phyloP scores from a whole-genome alignment of 164 flowering plant genomes.

The Chloranthus sessilifolius region DNA sequence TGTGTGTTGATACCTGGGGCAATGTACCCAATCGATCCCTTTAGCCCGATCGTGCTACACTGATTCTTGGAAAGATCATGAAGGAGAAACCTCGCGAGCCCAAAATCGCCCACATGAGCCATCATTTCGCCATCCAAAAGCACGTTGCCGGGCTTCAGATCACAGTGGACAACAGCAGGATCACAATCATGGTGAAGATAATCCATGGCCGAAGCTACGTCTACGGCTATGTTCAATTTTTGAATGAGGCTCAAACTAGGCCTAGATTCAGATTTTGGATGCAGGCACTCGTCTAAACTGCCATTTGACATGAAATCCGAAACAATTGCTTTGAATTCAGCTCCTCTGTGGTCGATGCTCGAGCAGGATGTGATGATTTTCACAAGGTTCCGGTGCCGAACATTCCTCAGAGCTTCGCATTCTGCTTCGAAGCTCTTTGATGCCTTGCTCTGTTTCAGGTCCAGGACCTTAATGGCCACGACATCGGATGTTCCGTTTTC shows the following conservation, averaged over 20 bases:
- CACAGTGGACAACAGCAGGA: constrained; percentile 7
- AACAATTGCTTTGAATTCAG: constrained; percentile 5
- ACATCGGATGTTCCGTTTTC: background rate
- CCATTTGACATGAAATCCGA: constrained; percentile 5
- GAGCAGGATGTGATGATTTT: constrained; percentile 6
- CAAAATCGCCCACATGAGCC: constrained; percentile 11
- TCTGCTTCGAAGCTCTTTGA: constrained; percentile 4
- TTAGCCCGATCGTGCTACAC: constrained; percentile 5
- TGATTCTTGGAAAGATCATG: background rate
- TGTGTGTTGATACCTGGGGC: constrained; percentile 4
- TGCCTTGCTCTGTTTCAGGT: background rate
- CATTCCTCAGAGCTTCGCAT: background rate
- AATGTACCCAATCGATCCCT: constrained; percentile 13
- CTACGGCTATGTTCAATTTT: constrained; percentile 5
- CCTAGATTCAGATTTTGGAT: background rate
- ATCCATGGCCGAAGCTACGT: constrained; percentile 2
- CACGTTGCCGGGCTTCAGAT: constrained; percentile 5
- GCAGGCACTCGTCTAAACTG: background rate
- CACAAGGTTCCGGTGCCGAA: constrained; percentile 3
- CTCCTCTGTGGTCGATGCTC: constrained; percentile 3
- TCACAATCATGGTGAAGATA: constrained; percentile 12
- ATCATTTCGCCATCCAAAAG: background rate
- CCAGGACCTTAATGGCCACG: background rate
- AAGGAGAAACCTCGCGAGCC: background rate
- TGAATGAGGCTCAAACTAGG: background rate